Conservation (phyloP, 768 basidiomycete genomes). For the Pulveroboletus ravenelii region DNA sequence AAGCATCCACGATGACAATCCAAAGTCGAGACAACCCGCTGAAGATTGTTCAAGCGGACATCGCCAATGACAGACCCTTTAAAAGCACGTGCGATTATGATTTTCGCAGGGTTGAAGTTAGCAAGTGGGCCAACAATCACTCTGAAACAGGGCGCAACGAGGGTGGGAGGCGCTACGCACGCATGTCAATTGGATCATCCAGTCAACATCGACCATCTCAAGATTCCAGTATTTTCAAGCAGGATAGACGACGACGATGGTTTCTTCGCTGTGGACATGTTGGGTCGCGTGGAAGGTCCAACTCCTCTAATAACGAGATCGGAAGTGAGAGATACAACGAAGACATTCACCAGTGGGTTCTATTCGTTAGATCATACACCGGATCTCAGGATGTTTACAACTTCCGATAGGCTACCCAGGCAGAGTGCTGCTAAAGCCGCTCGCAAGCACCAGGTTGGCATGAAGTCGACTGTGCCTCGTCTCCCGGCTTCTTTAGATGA, state of each 20-base stretch:
- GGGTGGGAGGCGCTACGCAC: constrained; percentile 7
- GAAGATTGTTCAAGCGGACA: constrained; percentile 12
- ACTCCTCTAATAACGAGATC: neutral
- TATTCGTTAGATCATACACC: too few relatives aligned
- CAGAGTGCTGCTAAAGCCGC: constrained; percentile 13
- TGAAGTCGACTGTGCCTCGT: constrained; percentile 9
- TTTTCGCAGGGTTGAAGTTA: neutral
- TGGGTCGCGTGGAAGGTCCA: neutral
- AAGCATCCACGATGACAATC: neutral
- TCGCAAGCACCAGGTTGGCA: constrained; percentile 9
- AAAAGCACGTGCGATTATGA: constrained; percentile 1
- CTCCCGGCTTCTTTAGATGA: neutral
- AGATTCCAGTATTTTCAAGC: neutral
- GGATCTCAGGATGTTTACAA: constrained; percentile 1
- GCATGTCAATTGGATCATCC: constrained; percentile 19
- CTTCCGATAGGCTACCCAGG: constrained; percentile 1
- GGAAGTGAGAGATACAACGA: neutral
- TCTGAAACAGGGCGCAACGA: constrained; percentile 4
- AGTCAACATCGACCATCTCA: constrained; percentile 1
- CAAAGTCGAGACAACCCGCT: neutral
- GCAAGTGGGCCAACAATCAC: constrained; percentile 3
- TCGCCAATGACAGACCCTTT: neutral
- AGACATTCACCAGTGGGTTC: constrained; percentile 7
- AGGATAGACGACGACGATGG: constrained; percentile 11
- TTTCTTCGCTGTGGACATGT: constrained; percentile 12